Evolutionary conservation across 2,329 filamentous ascomycete species (phyloP).

Genomic region (Fusarium armeniacum): DNA sequence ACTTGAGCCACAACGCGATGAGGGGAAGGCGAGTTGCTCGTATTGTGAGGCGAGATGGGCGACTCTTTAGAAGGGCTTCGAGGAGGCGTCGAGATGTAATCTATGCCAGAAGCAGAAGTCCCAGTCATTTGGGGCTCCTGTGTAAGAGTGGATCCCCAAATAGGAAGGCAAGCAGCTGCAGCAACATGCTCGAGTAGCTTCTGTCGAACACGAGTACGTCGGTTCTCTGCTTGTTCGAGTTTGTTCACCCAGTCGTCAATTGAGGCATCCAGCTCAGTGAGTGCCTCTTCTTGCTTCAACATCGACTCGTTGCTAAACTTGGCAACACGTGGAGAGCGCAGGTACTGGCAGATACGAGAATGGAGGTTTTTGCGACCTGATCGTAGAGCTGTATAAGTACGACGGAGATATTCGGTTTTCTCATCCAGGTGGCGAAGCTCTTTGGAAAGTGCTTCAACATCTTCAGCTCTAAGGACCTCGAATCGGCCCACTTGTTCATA

Average conservation of each 20-base stretch:
- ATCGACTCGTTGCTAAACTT: constrained; percentile 82
- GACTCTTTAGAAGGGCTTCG: constrained; percentile 68
- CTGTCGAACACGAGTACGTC: constrained; percentile 79
- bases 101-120: constrained; percentile 53
- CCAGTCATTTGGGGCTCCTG: constrained; percentile 60
- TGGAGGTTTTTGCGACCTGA: constrained; percentile 83
- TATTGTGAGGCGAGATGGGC: constrained; percentile 52
- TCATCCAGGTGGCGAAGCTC: constrained; percentile 83
- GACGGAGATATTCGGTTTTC: constrained; percentile 81
- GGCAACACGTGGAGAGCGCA: constrained; percentile 77
- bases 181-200: constrained; percentile 87
- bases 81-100: constrained; percentile 69
- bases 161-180: constrained; percentile 71
- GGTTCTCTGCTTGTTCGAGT: constrained; percentile 84
- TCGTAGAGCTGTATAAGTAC: constrained; percentile 80
- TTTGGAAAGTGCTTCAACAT: constrained; percentile 76
- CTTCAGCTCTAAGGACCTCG: constrained; percentile 72
- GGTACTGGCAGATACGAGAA: constrained; percentile 80
- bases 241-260: constrained; percentile 87
- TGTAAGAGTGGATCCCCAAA: constrained; percentile 47
- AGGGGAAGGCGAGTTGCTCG: constrained; percentile 62
- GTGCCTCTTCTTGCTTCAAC: constrained; percentile 83
- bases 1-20: constrained; percentile 67
- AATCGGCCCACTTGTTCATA: constrained; percentile 73
- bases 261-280: constrained; percentile 80